Conservation (phyloP, 2,329 filamentous ascomycete genomes). For the Calonectria naviculata region DNA sequence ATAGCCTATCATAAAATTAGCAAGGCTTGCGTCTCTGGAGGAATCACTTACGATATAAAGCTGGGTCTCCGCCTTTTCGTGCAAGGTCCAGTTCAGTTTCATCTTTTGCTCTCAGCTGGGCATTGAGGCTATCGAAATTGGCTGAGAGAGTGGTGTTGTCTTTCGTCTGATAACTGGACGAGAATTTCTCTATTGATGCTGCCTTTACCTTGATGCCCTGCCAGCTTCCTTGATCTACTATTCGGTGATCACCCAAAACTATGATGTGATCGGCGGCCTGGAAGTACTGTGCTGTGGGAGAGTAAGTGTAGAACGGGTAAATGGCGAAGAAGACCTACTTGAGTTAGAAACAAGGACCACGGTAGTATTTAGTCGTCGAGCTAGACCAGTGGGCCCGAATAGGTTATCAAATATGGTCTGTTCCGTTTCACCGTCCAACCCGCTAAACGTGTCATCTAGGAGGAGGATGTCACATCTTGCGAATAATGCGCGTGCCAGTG, state of each 20-base stretch:
- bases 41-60: not conserved
- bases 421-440: not conserved
- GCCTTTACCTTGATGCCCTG: not conserved
- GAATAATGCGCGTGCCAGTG: not conserved
- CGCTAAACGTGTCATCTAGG: not conserved
- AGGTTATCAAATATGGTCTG: not conserved
- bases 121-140: not conserved
- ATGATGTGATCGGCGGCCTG: not conserved
- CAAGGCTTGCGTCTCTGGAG: no score
- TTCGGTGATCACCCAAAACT: not conserved
- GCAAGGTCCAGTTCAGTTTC: not conserved
- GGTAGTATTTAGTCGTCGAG: not conserved
- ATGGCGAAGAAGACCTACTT: not conserved
- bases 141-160: not conserved
- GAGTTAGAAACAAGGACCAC: not conserved
- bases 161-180: not conserved
- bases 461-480: not conserved
- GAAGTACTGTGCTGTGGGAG: not conserved
- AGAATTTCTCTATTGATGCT: not conserved
- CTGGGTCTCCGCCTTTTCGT: not conserved
- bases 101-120: not conserved
- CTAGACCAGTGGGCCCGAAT: not conserved
- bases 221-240: not conserved
- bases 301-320: not conserved
- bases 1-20: not conserved